Conservation (phyloP, 305 asterid species). For the Fraxinus floribunda region DNA sequence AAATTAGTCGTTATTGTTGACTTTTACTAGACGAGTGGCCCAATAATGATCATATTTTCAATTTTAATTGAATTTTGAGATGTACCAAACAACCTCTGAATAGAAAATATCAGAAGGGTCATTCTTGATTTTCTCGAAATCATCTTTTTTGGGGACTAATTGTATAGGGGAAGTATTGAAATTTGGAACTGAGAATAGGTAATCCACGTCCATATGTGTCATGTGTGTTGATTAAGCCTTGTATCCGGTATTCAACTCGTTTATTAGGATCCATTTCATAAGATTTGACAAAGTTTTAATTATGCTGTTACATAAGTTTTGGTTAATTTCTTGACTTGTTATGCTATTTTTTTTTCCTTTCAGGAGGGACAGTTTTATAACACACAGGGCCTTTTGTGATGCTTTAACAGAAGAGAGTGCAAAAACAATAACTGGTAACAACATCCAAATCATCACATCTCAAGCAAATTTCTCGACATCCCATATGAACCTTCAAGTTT, state of each 20-base stretch:
- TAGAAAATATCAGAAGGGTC: neutral
- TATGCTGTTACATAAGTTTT: neutral
- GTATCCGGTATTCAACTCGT: neutral
- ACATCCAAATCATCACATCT: slow-evolving; percentile 13
- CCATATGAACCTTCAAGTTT: slow-evolving; percentile 29
- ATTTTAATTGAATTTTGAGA: too few species aligned
- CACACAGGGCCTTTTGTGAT: slow-evolving; percentile 73
- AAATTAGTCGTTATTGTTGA: too few species aligned
- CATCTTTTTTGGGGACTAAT: slow-evolving; percentile 17
- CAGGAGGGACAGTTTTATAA: slow-evolving; percentile 75
- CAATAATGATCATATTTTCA: too few species aligned
- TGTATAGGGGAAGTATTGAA: slow-evolving; percentile 22
- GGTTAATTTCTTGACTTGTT: neutral
- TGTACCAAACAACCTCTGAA: neutral
- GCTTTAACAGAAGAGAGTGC: slow-evolving; percentile 56
- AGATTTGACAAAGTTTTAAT: neutral
- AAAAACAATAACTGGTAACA: slow-evolving; percentile 32
- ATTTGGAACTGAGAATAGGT: slow-evolving; percentile 22
- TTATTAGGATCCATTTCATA: neutral
- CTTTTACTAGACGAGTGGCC: too few species aligned
- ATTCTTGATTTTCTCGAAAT: neutral
- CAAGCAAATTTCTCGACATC: slow-evolving; percentile 23
- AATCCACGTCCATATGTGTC: neutral
- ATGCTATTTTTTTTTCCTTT: neutral
- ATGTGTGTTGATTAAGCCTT: neutral